phyloP scores from a whole-genome alignment of 2,329 filamentous ascomycete genomes.

The Aspergillus sp. region DNA sequence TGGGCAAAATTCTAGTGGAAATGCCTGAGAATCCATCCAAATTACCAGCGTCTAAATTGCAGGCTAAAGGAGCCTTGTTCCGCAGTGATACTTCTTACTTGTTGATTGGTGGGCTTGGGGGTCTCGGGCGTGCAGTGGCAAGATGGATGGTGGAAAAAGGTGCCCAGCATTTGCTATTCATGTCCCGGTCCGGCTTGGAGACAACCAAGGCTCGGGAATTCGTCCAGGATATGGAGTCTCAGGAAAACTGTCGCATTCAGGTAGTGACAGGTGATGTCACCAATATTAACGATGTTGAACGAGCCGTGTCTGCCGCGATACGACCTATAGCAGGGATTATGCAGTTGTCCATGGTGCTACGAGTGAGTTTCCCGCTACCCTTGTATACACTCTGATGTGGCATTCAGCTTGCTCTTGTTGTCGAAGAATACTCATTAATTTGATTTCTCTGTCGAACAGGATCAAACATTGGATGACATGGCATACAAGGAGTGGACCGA shows the following conservation, averaged over 20 bases:
- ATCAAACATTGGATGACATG: slow-evolving; percentile 36
- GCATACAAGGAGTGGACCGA: slow-evolving; percentile 34
- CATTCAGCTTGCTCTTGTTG: too few relatives aligned
- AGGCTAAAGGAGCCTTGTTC: not conserved
- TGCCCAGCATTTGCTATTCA: slow-evolving; percentile 16
- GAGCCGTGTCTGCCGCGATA: slow-evolving; percentile 14
- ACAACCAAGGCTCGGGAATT: slow-evolving; percentile 18
- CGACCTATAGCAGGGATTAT: slow-evolving; percentile 25
- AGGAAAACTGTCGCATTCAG: slow-evolving; percentile 18
- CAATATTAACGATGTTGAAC: slow-evolving; percentile 21
- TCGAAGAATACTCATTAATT: too few relatives aligned
- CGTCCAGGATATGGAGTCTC: slow-evolving; percentile 24
- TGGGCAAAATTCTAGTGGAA: slow-evolving; percentile 47
- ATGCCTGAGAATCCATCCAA: slow-evolving; percentile 6
- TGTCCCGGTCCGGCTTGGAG: slow-evolving; percentile 17
- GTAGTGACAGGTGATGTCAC: slow-evolving; percentile 24
- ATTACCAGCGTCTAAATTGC: not conserved
- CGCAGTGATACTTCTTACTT: slow-evolving; percentile 12
- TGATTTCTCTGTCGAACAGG: not conserved
- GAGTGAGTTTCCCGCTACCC: not conserved
- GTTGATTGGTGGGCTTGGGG: slow-evolving; percentile 20
- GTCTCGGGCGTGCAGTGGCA: slow-evolving; percentile 18
- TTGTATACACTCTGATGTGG: too few relatives aligned
- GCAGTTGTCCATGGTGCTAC: slow-evolving; percentile 19
- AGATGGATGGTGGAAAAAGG: slow-evolving; percentile 21